Conservation (phyloP, 2,329 filamentous ascomycete genomes). For the Colletotrichum aenigma region DNA sequence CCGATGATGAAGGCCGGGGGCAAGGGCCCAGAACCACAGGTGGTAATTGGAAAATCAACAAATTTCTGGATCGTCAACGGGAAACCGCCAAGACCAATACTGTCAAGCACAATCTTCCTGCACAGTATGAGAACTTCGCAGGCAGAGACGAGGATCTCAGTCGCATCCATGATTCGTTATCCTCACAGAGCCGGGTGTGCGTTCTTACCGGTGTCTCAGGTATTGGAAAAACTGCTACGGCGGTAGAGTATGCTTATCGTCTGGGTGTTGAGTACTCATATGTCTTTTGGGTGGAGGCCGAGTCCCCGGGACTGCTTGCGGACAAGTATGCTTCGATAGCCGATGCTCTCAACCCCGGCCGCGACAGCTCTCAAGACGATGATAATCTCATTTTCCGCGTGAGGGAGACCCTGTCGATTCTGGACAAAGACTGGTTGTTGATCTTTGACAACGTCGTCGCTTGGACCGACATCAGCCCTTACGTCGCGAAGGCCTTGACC, state of each 20-base stretch:
- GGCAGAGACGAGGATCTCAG: neutral
- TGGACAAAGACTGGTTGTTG: neutral
- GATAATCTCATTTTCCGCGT: neutral
- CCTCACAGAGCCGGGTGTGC: neutral
- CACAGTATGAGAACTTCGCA: neutral
- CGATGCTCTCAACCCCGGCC: neutral
- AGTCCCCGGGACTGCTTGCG: neutral
- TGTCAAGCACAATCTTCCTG: neutral
- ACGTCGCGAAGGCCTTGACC: neutral
- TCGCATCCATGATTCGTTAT: neutral
- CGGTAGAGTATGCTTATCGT: neutral
- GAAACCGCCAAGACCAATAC: neutral
- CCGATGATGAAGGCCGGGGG: too few relatives aligned
- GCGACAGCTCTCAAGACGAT: too few relatives aligned
- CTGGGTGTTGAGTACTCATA: neutral
- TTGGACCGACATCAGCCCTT: neutral
- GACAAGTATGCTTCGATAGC: neutral
- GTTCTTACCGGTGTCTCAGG: neutral
- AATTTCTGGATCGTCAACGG: neutral
- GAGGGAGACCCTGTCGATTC: neutral
- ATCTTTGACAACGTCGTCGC: neutral
- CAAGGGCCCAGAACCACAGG: too few relatives aligned
- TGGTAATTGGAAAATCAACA: neutral
- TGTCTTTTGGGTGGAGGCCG: neutral
- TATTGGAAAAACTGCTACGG: neutral